phyloP scores from a whole-genome alignment of 2,329 filamentous ascomycete species.

The Thelonectria olida region DNA sequence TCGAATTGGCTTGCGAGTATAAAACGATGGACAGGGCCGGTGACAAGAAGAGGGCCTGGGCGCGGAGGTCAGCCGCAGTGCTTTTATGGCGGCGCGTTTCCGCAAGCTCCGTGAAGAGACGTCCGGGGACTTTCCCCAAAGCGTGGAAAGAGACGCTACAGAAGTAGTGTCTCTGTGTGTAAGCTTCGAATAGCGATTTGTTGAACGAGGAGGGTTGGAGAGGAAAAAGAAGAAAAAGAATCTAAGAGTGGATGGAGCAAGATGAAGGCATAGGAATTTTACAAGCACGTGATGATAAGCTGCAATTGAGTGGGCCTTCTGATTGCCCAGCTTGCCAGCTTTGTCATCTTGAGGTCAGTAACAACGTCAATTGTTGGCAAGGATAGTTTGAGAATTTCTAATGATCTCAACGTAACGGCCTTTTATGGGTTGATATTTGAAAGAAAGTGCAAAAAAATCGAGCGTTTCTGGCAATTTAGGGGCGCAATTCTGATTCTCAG shows the following conservation, averaged over 20 bases:
- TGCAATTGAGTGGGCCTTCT: not conserved
- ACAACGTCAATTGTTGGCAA: no score
- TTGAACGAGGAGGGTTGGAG: constrained; percentile 86
- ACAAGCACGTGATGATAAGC: not conserved
- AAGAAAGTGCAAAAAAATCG: no score
- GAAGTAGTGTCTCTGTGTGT: constrained; percentile 76
- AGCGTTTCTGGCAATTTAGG: no score
- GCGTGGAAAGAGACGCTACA: constrained; percentile 59
- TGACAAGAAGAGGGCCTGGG: constrained; percentile 59
- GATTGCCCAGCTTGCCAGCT: not conserved
- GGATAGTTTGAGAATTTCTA: no score
- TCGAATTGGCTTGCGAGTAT: constrained; percentile 42
- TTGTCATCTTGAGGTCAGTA: not conserved
- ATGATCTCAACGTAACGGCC: no score
- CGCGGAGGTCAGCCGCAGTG: constrained; percentile 87
- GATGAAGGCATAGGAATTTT: constrained; percentile 7
- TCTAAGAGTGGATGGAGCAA: constrained; percentile 13
- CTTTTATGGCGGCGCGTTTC: constrained; percentile 99
- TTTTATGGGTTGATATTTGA: no score
- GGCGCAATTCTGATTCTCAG: no score
- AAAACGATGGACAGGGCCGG: constrained; percentile 56
- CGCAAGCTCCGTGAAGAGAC: constrained; percentile 68
- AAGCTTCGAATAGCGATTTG: constrained; percentile 99
- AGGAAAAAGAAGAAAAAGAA: constrained; percentile 39
- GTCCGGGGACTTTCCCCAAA: constrained; percentile 99